Conservation (phyloP, 495 filamentous ascomycete genomes). For the Aspergillus indologenus region DNA sequence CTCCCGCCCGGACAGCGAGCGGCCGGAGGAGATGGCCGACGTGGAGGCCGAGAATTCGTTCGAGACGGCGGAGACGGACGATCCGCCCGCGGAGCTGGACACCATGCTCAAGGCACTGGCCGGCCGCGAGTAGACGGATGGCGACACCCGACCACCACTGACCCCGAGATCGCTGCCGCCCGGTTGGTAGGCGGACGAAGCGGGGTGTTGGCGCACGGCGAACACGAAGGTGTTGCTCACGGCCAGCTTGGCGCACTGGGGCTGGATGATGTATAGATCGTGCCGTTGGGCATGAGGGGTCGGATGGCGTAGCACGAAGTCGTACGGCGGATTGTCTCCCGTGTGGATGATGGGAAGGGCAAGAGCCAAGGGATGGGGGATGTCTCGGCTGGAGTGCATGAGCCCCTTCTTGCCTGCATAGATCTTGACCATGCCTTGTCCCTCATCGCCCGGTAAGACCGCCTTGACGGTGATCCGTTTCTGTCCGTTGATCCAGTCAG, state of each 20-base stretch:
- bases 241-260: conserved; percentile 81
- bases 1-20: conserved; percentile 48
- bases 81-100: conserved; percentile 44
- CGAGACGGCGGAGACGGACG: conserved; percentile 38
- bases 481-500: conserved; percentile 80
- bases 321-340: conserved; percentile 88
- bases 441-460: conserved; percentile 84
- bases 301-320: conserved; percentile 88
- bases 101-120: conserved; percentile 79
- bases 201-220: conserved; percentile 86
- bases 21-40: conserved; percentile 54
- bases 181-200: conserved; percentile 50
- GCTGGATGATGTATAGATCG: conserved; percentile 93
- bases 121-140: conserved; percentile 69
- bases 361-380: conserved; percentile 86
- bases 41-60: conserved; percentile 48
- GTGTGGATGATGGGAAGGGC: conserved; percentile 87
- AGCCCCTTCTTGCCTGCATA: conserved; percentile 92
- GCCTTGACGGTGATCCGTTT: conserved; percentile 94
- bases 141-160: conserved; percentile 52
- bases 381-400: conserved; percentile 93
- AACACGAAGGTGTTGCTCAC: conserved; percentile 98
- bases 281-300: conserved; percentile 95
- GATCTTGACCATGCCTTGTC: conserved; percentile 83
- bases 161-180: conserved; percentile 48